Conservation (phyloP, 1,284 basidiomycete species). For the Ustilago bromivora region DNA sequence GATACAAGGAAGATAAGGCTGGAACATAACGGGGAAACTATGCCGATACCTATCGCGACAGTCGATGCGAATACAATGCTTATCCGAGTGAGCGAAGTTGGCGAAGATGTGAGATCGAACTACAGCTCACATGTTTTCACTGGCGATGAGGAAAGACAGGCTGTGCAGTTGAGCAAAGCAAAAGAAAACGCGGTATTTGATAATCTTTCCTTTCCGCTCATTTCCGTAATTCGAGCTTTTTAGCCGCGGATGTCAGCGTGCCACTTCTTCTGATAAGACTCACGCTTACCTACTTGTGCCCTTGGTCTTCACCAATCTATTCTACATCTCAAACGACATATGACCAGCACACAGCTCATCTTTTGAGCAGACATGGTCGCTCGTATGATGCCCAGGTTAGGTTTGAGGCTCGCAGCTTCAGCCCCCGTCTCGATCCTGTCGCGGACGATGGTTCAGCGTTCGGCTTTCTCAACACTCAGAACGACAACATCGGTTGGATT, state of each 20-base stretch:
- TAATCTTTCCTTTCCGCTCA: constrained; percentile 1
- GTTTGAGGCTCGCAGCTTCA: constrained; percentile 14
- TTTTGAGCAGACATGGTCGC: constrained; percentile 5
- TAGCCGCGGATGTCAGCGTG: constrained; percentile 2
- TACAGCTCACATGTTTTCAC: too few species aligned
- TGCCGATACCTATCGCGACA: too few species aligned
- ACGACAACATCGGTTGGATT: constrained; percentile 3
- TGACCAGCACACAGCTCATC: neutral
- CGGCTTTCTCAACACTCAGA: constrained; percentile 4
- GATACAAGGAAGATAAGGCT: too few species aligned
- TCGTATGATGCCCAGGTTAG: constrained; percentile 15
- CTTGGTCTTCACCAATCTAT: neutral
- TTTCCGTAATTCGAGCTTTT: neutral
- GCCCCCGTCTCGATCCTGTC: constrained; percentile 1
- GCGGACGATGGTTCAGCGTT: neutral
- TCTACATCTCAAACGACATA: neutral
- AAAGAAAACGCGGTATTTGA: constrained; percentile 1
- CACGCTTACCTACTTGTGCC: neutral
- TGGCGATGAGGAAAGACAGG: neutral
- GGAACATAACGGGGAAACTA: too few species aligned
- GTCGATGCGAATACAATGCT: too few species aligned
- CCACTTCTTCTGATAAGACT: constrained; percentile 2
- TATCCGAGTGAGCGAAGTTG: too few species aligned
- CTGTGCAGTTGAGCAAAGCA: constrained; percentile 2
- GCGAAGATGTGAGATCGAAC: too few species aligned